These are phyloP conservation scores for Wickerhamiella domercqiae DNA, from an alignment of 805 yeast genomes.

Conservation along the genomic window DNA sequence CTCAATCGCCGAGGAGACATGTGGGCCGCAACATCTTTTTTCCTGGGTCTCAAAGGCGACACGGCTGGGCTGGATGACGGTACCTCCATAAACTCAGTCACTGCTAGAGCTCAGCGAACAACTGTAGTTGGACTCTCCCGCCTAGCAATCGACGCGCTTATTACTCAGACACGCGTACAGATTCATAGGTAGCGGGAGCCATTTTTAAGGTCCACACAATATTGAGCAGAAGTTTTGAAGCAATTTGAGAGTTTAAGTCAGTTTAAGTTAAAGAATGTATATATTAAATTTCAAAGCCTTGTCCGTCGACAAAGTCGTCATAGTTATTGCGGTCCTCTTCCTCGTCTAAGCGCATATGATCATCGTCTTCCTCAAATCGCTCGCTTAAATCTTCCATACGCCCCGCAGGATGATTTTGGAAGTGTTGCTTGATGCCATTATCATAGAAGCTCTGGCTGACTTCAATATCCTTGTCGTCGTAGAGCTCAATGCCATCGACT, in stretches of 20 bases:
- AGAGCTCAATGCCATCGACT: constrained; percentile 24
- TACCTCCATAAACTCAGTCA: constrained; percentile 11
- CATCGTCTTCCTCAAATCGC: constrained; percentile 17
- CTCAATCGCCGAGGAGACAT: no score
- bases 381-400: constrained; percentile 5
- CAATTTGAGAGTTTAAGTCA: no score
- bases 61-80: constrained; percentile 20
- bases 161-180: not conserved
- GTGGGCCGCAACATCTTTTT: no score
- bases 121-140: no score
- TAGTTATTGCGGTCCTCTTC: constrained; percentile 28
- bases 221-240: no score
- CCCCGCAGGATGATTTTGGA: constrained; percentile 6
- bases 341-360: constrained; percentile 17
- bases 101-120: not conserved
- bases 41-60: constrained; percentile 15
- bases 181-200: no score
- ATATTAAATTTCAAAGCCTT: constrained; percentile 52
- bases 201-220: no score
- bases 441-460: constrained; percentile 21
- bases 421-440: constrained; percentile 20
- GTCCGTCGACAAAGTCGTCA: constrained; percentile 66
- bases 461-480: constrained; percentile 25
- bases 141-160: no score
- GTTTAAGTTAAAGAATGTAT: not conserved